Evolutionary conservation across 352 stramenopile species (phyloP).

Genomic region (Phytophthora pistaciae): DNA sequence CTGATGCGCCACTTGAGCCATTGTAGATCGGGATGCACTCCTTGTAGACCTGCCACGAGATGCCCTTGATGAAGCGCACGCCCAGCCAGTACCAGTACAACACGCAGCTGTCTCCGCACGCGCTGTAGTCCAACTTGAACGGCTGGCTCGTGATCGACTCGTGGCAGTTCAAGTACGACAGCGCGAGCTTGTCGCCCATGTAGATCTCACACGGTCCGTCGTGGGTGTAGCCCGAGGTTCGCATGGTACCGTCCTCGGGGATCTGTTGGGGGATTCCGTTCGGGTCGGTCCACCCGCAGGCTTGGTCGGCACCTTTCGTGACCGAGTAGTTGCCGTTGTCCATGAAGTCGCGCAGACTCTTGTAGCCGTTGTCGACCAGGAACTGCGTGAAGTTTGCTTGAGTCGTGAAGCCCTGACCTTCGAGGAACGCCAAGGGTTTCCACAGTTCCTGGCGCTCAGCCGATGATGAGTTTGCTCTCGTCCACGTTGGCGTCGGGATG

Average conservation of each 20-base stretch:
- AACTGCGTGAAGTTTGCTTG: slow-evolving; percentile 53
- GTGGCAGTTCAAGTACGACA: slow-evolving; percentile 46
- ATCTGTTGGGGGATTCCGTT: slow-evolving; percentile 48
- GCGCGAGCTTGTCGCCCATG: slow-evolving; percentile 43
- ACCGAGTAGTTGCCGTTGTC: slow-evolving; percentile 48
- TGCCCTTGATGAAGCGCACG: slow-evolving; percentile 36
- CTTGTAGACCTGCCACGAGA: slow-evolving; percentile 61
- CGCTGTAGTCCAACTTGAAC: slow-evolving; percentile 41
- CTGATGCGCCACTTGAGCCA: neutral
- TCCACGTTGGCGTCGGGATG: slow-evolving; percentile 46
- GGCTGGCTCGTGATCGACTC: slow-evolving; percentile 39
- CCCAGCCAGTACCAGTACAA: slow-evolving; percentile 56
- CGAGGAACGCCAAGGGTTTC: slow-evolving; percentile 57
- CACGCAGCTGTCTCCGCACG: slow-evolving; percentile 41
- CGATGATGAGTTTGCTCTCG: slow-evolving; percentile 31
- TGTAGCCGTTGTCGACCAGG: slow-evolving; percentile 46
- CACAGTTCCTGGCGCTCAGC: slow-evolving; percentile 39
- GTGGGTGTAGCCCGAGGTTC: slow-evolving; percentile 55
- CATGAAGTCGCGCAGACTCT: slow-evolving; percentile 57
- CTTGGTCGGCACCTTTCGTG: slow-evolving; percentile 36
- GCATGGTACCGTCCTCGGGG: slow-evolving; percentile 37
- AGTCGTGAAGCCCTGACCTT: slow-evolving; percentile 52
- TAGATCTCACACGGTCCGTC: slow-evolving; percentile 54
- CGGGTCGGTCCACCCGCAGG: slow-evolving; percentile 40
- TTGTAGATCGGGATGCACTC: slow-evolving; percentile 43